Conservation (phyloP, 768 basidiomycete species). For the Kwoniella dejecticola region DNA sequence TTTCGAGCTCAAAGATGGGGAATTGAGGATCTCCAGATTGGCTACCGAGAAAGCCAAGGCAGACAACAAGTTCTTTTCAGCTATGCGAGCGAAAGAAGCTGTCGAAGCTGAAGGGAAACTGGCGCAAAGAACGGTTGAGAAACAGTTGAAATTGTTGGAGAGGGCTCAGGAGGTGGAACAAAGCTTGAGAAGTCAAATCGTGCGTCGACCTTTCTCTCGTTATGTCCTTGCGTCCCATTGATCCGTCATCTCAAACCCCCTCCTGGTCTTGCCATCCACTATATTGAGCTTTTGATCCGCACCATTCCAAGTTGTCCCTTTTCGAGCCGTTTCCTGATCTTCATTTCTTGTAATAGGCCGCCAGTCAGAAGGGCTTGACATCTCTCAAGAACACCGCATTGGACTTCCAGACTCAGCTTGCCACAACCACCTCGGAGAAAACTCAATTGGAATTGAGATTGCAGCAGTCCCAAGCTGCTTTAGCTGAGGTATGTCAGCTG, state of each 20-base stretch:
- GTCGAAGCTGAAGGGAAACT: constrained; percentile 74
- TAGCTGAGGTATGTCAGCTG: constrained; percentile 49
- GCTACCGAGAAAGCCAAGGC: constrained; percentile 88
- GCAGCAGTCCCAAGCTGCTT: constrained; percentile 38
- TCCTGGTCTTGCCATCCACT: too few species aligned
- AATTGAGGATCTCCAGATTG: constrained; percentile 70
- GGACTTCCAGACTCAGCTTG: constrained; percentile 46
- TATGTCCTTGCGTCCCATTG: too few species aligned
- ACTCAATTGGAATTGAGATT: constrained; percentile 40
- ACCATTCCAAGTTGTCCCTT: too few species aligned
- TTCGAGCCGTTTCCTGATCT: too few species aligned
- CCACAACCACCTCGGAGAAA: constrained; percentile 41
- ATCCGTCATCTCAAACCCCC: too few species aligned
- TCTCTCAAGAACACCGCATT: constrained; percentile 48
- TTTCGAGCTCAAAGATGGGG: constrained; percentile 72
- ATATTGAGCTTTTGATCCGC: too few species aligned
- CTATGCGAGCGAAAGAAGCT: constrained; percentile 85
- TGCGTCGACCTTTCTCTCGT: constrained; percentile 55
- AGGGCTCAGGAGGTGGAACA: constrained; percentile 68
- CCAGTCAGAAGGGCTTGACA: constrained; percentile 54
- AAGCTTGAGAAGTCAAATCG: constrained; percentile 64
- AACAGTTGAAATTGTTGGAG: constrained; percentile 68
- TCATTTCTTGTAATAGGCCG: constrained; percentile 53
- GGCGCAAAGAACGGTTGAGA: constrained; percentile 63
- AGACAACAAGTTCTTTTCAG: constrained; percentile 90